Evolutionary conservation across 2,329 filamentous ascomycete genomes (phyloP), one percentile per base, ranked within the genome.

Genomic region (Monosporascus sp.): DNA sequence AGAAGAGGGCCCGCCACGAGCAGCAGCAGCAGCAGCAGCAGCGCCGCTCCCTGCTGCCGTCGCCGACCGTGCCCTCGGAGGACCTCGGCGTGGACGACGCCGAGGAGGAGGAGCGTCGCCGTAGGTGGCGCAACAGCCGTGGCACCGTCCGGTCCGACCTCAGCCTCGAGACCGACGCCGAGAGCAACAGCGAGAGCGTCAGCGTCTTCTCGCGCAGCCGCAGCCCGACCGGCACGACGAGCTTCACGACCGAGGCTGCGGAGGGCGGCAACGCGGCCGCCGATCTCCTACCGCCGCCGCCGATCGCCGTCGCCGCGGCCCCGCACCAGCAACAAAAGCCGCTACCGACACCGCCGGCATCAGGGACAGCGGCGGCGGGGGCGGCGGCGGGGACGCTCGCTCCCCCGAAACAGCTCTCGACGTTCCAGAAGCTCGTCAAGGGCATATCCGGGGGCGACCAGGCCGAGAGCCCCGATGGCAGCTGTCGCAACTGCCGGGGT

Each of bases 181-280:
- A 81, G 47, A 72, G 68, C 57, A 69, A 66, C 27, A 72, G 66
- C 57, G 76, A 77, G 58, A 85, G 81, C 62, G 74, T 87, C 40
- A 85, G 81, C 62, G 74, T 87, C 40, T 87, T 87, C 61, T 85
- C 82, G 16, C 72, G 82, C 41, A 79, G 79, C 38, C 74, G 81
- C 24, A 85, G 81, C 60, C 83, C 83, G 2, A 80, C 81, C 1
- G 68, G 75, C 24, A 71, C 74, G 43, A 72, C 73, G 11, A 65
- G 63, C 56, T 58, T 58, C 14, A 65, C 60, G 9, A 57, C 60
- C 43, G 20, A 46, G 58, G n/a, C 51, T 14, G 50, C 57, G 9
- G 27, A 52, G 38, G 22, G 17, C 35, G 40, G 45, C 17, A 45
- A 27, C 37, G 49, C 31, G 5, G 31, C 52, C 17, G 27, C 27